Evolutionary conservation across 1,284 basidiomycete genomes (phyloP).

Genomic region (Entoloma clypeatum): DNA sequence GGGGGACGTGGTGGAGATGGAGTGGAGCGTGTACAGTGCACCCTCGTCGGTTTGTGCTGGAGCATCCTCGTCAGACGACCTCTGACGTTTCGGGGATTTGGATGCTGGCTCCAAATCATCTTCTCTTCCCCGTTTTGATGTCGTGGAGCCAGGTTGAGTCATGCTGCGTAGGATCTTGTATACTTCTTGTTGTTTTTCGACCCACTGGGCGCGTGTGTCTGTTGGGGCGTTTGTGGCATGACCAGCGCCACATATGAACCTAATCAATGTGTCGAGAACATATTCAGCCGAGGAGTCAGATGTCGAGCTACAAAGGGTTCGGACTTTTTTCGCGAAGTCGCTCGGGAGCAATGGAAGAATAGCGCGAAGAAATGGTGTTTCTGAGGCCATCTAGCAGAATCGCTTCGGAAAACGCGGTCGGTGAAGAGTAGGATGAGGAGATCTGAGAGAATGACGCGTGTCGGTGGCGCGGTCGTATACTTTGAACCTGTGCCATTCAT

Average conservation of each 20-base stretch:
- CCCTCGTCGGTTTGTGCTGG: constrained; percentile 23
- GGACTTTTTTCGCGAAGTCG: constrained; percentile 21
- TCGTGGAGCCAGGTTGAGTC: constrained; percentile 8
- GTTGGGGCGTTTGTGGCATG: constrained; percentile 19
- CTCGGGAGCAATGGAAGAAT: constrained; percentile 22
- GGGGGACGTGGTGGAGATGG: constrained; percentile 55
- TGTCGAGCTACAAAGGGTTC: constrained; percentile 19
- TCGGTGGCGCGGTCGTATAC: too few species aligned
- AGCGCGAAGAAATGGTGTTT: constrained; percentile 20
- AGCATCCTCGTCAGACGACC: constrained; percentile 10
- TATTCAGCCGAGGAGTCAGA: constrained; percentile 20
- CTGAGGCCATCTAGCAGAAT: constrained; percentile 16
- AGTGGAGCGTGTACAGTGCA: constrained; percentile 48
- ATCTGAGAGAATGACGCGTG: too few species aligned
- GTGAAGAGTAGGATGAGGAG: constrained; percentile 2
- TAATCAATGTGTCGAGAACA: constrained; percentile 23
- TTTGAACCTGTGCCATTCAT: too few species aligned
- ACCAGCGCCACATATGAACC: constrained; percentile 25
- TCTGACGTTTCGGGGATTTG: constrained; percentile 16
- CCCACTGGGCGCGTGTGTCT: constrained; percentile 20
- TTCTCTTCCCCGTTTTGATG: constrained; percentile 18
- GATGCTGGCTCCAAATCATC: constrained; percentile 9
- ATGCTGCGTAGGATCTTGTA: constrained; percentile 16
- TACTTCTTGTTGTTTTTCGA: constrained; percentile 17
- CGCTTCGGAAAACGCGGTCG: neutral